phyloP scores from a whole-genome alignment of 78 protist species.

The Dictyostelium citrinum region DNA sequence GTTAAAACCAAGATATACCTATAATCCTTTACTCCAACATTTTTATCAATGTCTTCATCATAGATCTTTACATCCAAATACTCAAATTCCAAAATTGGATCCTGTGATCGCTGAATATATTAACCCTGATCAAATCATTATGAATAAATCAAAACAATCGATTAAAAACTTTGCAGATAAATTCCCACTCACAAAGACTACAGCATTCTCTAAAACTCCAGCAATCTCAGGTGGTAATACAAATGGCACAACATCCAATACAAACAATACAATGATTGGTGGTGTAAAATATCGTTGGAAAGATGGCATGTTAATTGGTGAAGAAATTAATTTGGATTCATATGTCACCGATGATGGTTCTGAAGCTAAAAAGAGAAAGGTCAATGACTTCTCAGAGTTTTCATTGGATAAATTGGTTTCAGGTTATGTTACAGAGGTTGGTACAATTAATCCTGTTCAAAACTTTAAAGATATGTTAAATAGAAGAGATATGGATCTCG shows the following conservation, averaged over 20 bases:
- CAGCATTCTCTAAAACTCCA: neutral
- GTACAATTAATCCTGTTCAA: constrained; percentile 79
- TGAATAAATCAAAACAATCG: constrained; percentile 53
- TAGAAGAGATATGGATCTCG: constrained; percentile 82
- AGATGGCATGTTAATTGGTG: constrained; percentile 65
- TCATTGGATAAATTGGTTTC: constrained; percentile 46
- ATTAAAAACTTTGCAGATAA: constrained; percentile 12
- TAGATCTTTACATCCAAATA: constrained; percentile 62
- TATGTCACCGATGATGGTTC: constrained; percentile 48
- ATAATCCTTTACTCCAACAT: constrained; percentile 82
- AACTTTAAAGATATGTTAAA: constrained; percentile 81
- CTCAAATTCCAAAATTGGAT: constrained; percentile 71
- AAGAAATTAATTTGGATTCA: constrained; percentile 57
- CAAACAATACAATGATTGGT: neutral
- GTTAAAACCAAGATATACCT: constrained; percentile 70
- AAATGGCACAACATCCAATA: neutral
- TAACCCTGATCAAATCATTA: constrained; percentile 56
- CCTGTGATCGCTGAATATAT: constrained; percentile 60
- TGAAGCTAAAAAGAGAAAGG: constrained; percentile 43
- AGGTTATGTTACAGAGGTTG: constrained; percentile 77
- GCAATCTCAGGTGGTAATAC: neutral
- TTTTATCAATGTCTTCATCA: constrained; percentile 82
- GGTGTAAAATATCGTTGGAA: constrained; percentile 47
- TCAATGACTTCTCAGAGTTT: constrained; percentile 52
- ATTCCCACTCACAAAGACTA: constrained; percentile 62